Conservation (phyloP, 805 yeast genomes). For the Candida schatavii region DNA sequence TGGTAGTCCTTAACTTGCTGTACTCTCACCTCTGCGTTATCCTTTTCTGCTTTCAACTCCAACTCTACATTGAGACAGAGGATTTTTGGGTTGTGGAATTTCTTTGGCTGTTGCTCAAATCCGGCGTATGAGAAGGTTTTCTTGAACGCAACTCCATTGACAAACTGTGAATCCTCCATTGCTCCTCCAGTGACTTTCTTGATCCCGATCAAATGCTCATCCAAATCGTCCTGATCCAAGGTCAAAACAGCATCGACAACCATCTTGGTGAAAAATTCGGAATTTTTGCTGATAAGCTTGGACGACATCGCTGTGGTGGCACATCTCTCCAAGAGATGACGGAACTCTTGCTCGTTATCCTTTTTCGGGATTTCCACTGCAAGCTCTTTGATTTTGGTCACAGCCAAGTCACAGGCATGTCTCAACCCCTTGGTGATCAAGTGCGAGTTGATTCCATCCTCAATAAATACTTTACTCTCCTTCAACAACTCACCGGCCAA, state of each 20-base stretch:
- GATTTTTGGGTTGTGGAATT: conserved; percentile 74
- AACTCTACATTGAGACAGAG: conserved; percentile 86
- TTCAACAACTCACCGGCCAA: conserved; percentile 92
- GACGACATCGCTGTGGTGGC: conserved; percentile 98
- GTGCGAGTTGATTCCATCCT: conserved; percentile 94
- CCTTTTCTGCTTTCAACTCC: conserved; percentile 97
- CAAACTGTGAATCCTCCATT: conserved; percentile 86
- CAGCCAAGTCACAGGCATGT: conserved; percentile 75
- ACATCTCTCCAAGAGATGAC: conserved; percentile 81
- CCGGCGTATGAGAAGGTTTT: conserved; percentile 98
- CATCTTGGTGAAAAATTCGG: conserved; percentile 90
- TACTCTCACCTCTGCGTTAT: conserved; percentile 96
- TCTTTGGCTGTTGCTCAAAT: conserved; percentile 96
- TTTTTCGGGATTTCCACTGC: conserved; percentile 64
- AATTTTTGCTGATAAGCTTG: conserved; percentile 82
- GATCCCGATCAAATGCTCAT: conserved; percentile 88
- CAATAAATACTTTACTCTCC: conserved; percentile 86
- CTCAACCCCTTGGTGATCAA: conserved; percentile 84
- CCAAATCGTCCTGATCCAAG: conserved; percentile 79
- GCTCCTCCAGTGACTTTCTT: conserved; percentile 96
- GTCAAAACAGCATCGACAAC: conserved; percentile 93
- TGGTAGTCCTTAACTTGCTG: conserved; percentile 93
- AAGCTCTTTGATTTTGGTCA: conserved; percentile 66
- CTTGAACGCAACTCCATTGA: conserved; percentile 95
- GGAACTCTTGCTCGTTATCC: conserved; percentile 48